Conservation (phyloP, 2,329 filamentous ascomycete species). For the Huntiella omanensis region DNA sequence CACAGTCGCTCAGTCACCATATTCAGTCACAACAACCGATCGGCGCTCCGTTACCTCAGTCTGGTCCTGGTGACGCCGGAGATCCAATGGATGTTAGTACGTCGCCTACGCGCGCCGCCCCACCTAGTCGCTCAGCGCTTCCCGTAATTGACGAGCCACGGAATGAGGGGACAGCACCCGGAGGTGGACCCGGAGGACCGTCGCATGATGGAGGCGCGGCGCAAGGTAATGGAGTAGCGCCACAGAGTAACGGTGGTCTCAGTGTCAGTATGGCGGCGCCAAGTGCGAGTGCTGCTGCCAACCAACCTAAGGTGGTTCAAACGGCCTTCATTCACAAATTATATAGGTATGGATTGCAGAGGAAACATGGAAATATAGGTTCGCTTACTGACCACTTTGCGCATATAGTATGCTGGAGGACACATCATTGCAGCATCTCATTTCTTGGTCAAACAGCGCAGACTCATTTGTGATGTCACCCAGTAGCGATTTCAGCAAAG, state of each 20-base stretch:
- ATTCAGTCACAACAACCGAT: too few species aligned
- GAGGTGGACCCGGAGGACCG: too few species aligned
- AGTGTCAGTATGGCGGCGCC: slow-evolving; percentile 24
- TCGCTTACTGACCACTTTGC: slow-evolving; percentile 14
- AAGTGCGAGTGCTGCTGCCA: slow-evolving; percentile 53
- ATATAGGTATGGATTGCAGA: slow-evolving; percentile 50
- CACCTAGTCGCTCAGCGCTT: slow-evolving; percentile 1
- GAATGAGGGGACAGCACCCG: not conserved
- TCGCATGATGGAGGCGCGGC: not conserved
- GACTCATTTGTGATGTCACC: slow-evolving; percentile 99
- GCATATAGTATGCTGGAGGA: slow-evolving; percentile 80
- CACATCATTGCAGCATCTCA: slow-evolving; percentile 76
- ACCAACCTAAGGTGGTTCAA: slow-evolving; percentile 94
- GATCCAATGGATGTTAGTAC: slow-evolving; percentile 45
- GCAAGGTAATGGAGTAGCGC: slow-evolving; percentile 6
- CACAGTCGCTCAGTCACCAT: too few species aligned
- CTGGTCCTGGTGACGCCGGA: slow-evolving; percentile 15
- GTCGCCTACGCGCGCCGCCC: slow-evolving; percentile 25
- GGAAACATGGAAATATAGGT: too few species aligned
- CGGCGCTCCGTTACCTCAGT: too few species aligned
- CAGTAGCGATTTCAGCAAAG: slow-evolving; percentile 93
- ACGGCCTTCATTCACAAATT: slow-evolving; percentile 98
- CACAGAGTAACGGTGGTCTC: slow-evolving; percentile 22
- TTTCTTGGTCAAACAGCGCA: slow-evolving; percentile 83
- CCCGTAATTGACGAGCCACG: slow-evolving; percentile 7